Evolutionary conservation across 192 early-diverging fungal species (phyloP), one percentile per base, ranked within the genome.

Genomic region (Mortierella claussenii): DNA sequence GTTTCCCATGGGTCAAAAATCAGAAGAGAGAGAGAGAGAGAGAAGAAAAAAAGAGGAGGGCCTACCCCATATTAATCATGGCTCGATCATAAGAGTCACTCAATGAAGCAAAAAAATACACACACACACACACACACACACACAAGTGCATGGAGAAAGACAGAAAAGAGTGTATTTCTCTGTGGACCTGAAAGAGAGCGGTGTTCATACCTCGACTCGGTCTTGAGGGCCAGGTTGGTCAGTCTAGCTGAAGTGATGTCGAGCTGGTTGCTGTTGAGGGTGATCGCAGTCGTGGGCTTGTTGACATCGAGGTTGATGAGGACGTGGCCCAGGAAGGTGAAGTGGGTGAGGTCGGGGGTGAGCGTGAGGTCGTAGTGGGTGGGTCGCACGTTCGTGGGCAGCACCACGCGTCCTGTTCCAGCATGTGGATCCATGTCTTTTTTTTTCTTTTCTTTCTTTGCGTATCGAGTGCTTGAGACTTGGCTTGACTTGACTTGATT

Each of bases 361-460:
- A 97, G 73, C 7, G 85, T 80, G 37, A 97, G 81, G 68, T 86
- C 85, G 83, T 97, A 97, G 79, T 96, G 92, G 36, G 83, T 71
- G 10, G 96, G 96, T 44, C 84, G 89, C 52, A 96, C 92, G 62
- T 88, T 94, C 55, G 88, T 90, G 45, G 96, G 96, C 33, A 97
- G 88, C 44, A 96, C 87, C 70, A 95, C 89, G 46, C 86, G 88
- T 32, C 69, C 68, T 26, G 54, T 76, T 60, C 73, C 73, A 62
- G 63, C 73, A 51, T 76, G 73, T 54, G 73, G 73, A 17, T 76
- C 73, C 73, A 76, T 76, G 18, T 18, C 42, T n/a, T n/a, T n/a
- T n/a, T n/a, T n/a, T n/a, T n/a, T n/a, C n/a, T n/a, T n/a, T n/a
- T n/a, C n/a, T n/a, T 40, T 40, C 37, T 40, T 40, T 40, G 13